Evolutionary conservation across 352 stramenopile species (phyloP).

Genomic region (Pythium phragmitis): DNA sequence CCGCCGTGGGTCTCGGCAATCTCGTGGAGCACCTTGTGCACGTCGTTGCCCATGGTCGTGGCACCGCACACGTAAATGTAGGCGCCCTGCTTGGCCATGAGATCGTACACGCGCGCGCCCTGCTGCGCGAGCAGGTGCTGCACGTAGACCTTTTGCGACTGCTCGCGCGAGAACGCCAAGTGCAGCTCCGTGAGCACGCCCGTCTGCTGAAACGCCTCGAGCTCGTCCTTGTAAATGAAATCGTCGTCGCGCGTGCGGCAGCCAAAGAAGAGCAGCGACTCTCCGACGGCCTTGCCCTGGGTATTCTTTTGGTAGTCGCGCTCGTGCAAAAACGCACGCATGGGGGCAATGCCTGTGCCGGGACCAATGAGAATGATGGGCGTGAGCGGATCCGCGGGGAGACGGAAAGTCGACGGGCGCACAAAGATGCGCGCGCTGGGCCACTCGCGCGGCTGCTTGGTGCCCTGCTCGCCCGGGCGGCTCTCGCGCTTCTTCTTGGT

Average conservation of each 20-base stretch:
- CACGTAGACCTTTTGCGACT: constrained; percentile 96
- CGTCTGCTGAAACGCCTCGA: constrained; percentile 81
- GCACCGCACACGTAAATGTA: constrained; percentile 98
- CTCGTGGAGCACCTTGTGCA: constrained; percentile 90
- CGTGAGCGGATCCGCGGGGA: constrained; percentile 84
- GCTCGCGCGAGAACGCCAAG: constrained; percentile 95
- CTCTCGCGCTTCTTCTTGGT: constrained; percentile 71
- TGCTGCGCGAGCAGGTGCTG: constrained; percentile 93
- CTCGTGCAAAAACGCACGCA: constrained; percentile 97
- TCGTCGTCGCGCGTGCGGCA: constrained; percentile 84
- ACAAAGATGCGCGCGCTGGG: constrained; percentile 90
- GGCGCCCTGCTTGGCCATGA: constrained; percentile 62
- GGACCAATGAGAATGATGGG: constrained; percentile 96
- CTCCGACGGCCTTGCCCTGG: constrained; percentile 59
- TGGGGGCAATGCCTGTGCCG: constrained; percentile 96
- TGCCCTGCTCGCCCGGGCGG: constrained; percentile 67
- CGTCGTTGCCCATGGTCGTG: constrained; percentile 96
- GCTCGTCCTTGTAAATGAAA: constrained; percentile 91
- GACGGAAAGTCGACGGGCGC: constrained; percentile 93
- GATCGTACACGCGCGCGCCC: constrained; percentile 54
- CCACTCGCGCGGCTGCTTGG: constrained; percentile 66
- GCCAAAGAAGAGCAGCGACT: constrained; percentile 94
- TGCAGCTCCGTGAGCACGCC: constrained; percentile 91
- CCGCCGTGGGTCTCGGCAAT: constrained; percentile 75
- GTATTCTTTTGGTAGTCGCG: constrained; percentile 66